Evolutionary conservation across 352 stramenopile genomes (phyloP).

Genomic region (Phytophthora capsici): DNA sequence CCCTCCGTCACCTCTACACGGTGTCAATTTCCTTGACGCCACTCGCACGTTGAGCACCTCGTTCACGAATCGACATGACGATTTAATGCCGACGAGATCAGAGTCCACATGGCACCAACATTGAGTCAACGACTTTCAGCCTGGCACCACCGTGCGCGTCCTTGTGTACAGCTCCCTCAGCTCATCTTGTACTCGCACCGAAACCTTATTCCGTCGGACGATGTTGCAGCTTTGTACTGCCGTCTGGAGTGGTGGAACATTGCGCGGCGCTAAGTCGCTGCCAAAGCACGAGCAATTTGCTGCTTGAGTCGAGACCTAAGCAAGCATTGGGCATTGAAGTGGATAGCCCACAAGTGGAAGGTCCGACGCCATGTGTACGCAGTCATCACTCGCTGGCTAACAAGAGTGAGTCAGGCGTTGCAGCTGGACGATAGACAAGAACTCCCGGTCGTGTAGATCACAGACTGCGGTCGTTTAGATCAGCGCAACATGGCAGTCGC

Average conservation of each 20-base stretch:
- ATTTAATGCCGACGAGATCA: slow-evolving; percentile 12
- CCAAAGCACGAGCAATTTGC: background rate
- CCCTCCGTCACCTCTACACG: slow-evolving; percentile 13
- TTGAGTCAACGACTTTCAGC: slow-evolving; percentile 20
- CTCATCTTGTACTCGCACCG: slow-evolving; percentile 27
- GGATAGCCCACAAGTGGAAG: slow-evolving; percentile 22
- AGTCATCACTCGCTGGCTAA: slow-evolving; percentile 24
- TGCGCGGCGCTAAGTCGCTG: slow-evolving; percentile 8
- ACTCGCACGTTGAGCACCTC: background rate
- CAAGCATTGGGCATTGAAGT: slow-evolving; percentile 23
- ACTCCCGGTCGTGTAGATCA: slow-evolving; percentile 13
- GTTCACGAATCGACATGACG: slow-evolving; percentile 2
- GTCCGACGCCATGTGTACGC: slow-evolving; percentile 17
- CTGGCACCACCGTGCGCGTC: background rate
- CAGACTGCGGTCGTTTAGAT: no score
- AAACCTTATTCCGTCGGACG: slow-evolving; percentile 33
- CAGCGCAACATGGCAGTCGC: no score
- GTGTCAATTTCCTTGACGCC: slow-evolving; percentile 5
- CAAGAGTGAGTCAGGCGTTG: slow-evolving; percentile 26
- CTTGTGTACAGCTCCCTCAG: slow-evolving; percentile 3
- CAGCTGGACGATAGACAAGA: slow-evolving; percentile 30
- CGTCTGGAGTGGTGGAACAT: slow-evolving; percentile 25
- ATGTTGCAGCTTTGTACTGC: slow-evolving; percentile 2
- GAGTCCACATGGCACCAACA: background rate
- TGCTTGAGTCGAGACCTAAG: slow-evolving; percentile 4